Evolutionary conservation across 306 rosid species (phyloP), one percentile per base, ranked within the genome.

Genomic region (Clitoria ternatea): DNA sequence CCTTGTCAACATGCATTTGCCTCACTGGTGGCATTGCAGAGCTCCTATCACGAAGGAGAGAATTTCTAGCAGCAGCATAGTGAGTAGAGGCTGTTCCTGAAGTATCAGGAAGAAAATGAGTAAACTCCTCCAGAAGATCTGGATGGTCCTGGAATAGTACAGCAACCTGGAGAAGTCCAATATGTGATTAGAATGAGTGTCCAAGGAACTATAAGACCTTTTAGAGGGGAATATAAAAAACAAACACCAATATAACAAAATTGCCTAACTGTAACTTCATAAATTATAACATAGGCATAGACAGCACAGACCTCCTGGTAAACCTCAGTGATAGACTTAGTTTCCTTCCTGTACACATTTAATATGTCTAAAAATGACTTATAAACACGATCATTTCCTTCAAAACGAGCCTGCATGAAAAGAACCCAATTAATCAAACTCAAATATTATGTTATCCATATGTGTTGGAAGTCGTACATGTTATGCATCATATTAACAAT

Each of bases 281-380:
- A n/a, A n/a, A n/a, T 49, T 24, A 76, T 39, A 75, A 32, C 14
- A 32, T 19, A 20, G 47, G 7, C 13, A 29, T 5, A 55, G n/a
- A n/a, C n/a, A n/a, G n/a, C 39, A 23, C 73, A 45, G 30, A 95
- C 99, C 97, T 95, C 99, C 78, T 77, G 79, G 79, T 89, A 87
- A 70, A 89, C 99, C 76, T 87, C 97, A 4, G 71, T 52, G 77
- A 91, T 91, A 57, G 97, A 77, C 85, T 95, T 95, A 73, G 75
- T 88, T 82, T 91, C 96, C 82, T 85, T 95, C 81, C 97, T 87
- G 84, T 95, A 95, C 99, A 91, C 85, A 72, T 91, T 95, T 81
- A 95, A 79, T 85, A 95, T 89, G 82, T 91, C 99, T 60, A 95
- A 76, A 82, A 95, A 91, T 7, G 97, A 81, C 82, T 95, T 95